phyloP scores from a whole-genome alignment of 148 eudicot genomes.

The Amaranthus cruentus region DNA sequence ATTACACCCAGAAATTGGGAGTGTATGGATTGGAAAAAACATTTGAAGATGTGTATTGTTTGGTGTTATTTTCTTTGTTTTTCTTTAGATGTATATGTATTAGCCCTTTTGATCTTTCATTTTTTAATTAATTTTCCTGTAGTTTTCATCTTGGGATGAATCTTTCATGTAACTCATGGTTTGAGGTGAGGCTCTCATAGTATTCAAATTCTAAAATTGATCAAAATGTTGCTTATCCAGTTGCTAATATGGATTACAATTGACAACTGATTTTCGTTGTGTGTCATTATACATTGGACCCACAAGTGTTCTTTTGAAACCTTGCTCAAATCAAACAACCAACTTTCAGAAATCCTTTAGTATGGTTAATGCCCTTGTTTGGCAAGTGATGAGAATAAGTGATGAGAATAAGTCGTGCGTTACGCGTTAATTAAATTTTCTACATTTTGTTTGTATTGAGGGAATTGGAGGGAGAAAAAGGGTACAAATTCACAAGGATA shows the following conservation, averaged over 20 bases:
- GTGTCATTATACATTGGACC: too few species aligned
- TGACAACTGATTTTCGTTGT: too few species aligned
- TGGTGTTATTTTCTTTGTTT: not conserved
- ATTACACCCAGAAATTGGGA: not conserved
- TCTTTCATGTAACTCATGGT: slow-evolving; percentile 13
- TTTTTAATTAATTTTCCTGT: not conserved
- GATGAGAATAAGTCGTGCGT: too few species aligned
- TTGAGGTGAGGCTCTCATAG: not conserved
- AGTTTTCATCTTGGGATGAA: slow-evolving; percentile 15
- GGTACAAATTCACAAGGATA: too few species aligned
- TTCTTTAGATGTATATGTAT: slow-evolving; percentile 21
- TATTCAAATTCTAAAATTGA: slow-evolving; percentile 6
- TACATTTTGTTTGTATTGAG: too few species aligned
- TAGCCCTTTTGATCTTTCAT: slow-evolving; percentile 6
- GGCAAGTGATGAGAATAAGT: too few species aligned
- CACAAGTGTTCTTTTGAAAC: too few species aligned
- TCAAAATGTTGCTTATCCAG: not conserved
- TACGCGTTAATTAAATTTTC: too few species aligned
- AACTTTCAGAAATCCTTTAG: too few species aligned
- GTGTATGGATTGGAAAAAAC: not conserved
- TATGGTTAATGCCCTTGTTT: too few species aligned
- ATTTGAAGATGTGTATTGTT: slow-evolving; percentile 9
- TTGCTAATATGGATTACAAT: slow-evolving; percentile 1
- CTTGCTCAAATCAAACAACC: too few species aligned
- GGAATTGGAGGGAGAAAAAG: too few species aligned